Percentiles rank a stretch among this genome's conserved stretches.
These are phyloP conservation scores for Globisporangium recalcitrans DNA, from an alignment of 352 stramenopile genomes.

Conservation along the genomic window DNA sequence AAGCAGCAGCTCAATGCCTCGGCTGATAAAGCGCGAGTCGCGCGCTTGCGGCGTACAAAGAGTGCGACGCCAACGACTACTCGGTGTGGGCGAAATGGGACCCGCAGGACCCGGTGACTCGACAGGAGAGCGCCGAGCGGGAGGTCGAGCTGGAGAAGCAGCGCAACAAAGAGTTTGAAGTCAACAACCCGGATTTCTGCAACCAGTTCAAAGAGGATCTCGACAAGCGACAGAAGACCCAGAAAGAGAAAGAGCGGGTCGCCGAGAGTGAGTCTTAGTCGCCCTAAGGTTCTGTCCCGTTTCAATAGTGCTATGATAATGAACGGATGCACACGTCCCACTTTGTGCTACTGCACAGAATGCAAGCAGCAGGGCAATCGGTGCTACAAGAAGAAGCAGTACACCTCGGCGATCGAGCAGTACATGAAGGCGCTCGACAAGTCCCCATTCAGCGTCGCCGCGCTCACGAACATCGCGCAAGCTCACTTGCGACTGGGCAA, in stretches of 20 bases:
- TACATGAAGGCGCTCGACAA: conserved; percentile 69
- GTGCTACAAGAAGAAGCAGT: conserved; percentile 57
- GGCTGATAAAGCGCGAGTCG: conserved; percentile 23
- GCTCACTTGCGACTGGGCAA: conserved; percentile 42
- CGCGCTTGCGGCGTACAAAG: conserved; percentile 61
- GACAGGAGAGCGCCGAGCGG: conserved; percentile 52
- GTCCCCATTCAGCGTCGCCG: conserved; percentile 49
- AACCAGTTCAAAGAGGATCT: conserved; percentile 74
- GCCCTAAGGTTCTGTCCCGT: too few relatives aligned
- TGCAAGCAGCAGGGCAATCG: conserved; percentile 53
- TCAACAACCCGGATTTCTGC: conserved; percentile 74
- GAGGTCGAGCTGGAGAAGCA: conserved; percentile 54
- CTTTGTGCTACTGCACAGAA: conserved; percentile 33
- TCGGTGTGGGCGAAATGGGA: conserved; percentile 74
- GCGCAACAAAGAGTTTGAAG: conserved; percentile 69
- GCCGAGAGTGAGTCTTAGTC: conserved; percentile 51
- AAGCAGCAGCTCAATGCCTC: conserved; percentile 8
- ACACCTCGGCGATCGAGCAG: conserved; percentile 39
- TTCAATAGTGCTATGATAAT: too few relatives aligned
- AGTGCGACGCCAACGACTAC: conserved; percentile 78
- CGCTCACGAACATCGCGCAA: conserved; percentile 74
- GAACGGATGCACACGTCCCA: too few relatives aligned
- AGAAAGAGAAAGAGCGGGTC: conserved; percentile 39
- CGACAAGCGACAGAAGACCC: conserved; percentile 45
- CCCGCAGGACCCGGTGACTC: conserved; percentile 59